A percentile compares a stretch with the other conserved stretches of the same genome.
Conservation (phyloP, 2,329 filamentous ascomycete species). For the Capronia coronata region DNA sequence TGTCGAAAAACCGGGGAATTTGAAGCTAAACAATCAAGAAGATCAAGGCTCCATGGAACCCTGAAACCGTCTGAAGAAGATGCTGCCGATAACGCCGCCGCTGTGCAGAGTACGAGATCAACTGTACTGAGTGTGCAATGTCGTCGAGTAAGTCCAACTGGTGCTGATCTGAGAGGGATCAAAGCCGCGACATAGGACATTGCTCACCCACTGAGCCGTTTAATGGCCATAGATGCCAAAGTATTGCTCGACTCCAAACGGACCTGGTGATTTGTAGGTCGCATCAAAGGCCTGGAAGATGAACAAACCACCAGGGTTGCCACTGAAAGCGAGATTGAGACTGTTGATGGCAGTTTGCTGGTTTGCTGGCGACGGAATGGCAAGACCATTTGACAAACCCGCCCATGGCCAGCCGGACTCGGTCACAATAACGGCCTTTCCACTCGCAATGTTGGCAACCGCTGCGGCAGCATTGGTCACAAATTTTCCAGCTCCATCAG, state of each 20-base stretch:
- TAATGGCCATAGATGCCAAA: constrained; percentile 52
- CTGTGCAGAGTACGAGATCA: constrained; percentile 4
- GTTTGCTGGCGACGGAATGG: constrained; percentile 62
- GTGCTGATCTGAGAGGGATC: background rate
- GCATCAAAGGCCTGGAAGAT: constrained; percentile 78
- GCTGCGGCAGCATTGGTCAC: constrained; percentile 50
- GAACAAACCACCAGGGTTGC: constrained; percentile 50
- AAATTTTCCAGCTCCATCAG: constrained; percentile 61
- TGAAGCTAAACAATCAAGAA: background rate
- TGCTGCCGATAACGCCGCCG: constrained; percentile 12
- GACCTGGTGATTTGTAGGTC: constrained; percentile 65
- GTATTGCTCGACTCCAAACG: constrained; percentile 66
- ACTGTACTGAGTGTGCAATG: background rate
- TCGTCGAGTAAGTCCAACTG: background rate
- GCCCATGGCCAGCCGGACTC: constrained; percentile 79
- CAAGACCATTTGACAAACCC: constrained; percentile 58
- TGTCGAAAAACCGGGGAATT: background rate
- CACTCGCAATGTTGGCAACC: constrained; percentile 43
- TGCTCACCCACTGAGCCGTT: background rate
- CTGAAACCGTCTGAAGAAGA: background rate
- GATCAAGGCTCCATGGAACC: background rate
- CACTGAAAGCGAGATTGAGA: constrained; percentile 54
- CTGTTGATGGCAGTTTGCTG: constrained; percentile 61
- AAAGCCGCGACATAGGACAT: background rate
- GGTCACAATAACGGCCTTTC: constrained; percentile 64